Percentiles rank a stretch among this genome's conserved stretches.
Conservation (phyloP, 2,329 filamentous ascomycete species). For the Neobulgaria alba region DNA sequence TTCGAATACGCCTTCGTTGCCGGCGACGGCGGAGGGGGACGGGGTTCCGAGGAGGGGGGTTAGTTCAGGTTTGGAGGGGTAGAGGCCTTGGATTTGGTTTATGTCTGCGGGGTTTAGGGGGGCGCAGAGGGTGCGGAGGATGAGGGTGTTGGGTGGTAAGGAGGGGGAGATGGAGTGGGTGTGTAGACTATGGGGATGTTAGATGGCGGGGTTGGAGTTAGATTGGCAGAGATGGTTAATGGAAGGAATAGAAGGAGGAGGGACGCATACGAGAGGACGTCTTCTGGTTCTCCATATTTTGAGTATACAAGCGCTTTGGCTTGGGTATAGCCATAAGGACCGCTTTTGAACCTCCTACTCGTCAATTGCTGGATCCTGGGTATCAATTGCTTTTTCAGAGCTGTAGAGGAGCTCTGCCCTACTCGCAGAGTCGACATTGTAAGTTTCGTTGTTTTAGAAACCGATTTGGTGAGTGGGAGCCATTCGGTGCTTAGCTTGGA, state of each 20-base stretch:
- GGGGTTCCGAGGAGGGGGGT: slow-evolving; percentile 67
- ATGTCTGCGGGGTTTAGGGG: slow-evolving; percentile 97
- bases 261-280: slow-evolving; percentile 53
- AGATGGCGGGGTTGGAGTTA: too few relatives aligned
- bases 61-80: slow-evolving; percentile 77
- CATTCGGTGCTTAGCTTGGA: too few relatives aligned
- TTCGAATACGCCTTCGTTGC: slow-evolving; percentile 92
- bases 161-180: slow-evolving; percentile 37
- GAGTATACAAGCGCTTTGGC: slow-evolving; percentile 74
- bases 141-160: slow-evolving; percentile 57
- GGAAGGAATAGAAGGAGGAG: neutral
- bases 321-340: slow-evolving; percentile 71
- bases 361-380: slow-evolving; percentile 7
- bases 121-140: slow-evolving; percentile 79
- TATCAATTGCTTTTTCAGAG: slow-evolving; percentile 4
- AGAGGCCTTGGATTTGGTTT: slow-evolving; percentile 95
- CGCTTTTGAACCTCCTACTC: slow-evolving; percentile 38
- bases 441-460: too few relatives aligned
- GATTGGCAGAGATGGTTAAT: too few relatives aligned
- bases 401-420: too few relatives aligned
- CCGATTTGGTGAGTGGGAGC: too few relatives aligned
- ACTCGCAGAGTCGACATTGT: too few relatives aligned
- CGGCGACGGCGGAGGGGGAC: slow-evolving; percentile 67
- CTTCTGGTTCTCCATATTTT: slow-evolving; percentile 64
- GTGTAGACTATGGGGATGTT: slow-evolving; percentile 4